A percentile compares a stretch with the other conserved stretches of the same genome.
Conservation (phyloP, 345 rosid species). For the Moricandia arvensis region DNA sequence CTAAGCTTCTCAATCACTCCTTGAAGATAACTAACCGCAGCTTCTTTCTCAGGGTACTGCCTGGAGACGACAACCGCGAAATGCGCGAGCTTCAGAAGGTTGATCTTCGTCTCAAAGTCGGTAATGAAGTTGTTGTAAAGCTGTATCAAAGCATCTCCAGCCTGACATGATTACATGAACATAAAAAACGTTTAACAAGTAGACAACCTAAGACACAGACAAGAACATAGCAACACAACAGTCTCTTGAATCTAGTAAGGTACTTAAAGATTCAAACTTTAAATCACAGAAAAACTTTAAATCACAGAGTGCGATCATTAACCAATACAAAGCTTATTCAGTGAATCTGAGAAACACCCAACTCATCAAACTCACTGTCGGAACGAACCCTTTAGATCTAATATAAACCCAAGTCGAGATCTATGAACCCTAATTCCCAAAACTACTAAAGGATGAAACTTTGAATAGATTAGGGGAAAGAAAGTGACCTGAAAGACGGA, state of each 20-base stretch:
- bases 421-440: background rate
- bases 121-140: conserved; percentile 84
- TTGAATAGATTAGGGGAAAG: background rate
- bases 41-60: conserved; percentile 85
- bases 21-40: conserved; percentile 73
- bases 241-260: too few relatives aligned
- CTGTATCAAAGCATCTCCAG: conserved; percentile 87
- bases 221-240: conserved; percentile 12
- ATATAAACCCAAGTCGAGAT: background rate
- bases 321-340: background rate
- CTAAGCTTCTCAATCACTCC: conserved; percentile 85
- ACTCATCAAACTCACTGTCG: background rate
- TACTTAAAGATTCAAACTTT: background rate
- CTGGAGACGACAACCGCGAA: conserved; percentile 87
- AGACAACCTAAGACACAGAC: too few relatives aligned
- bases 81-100: conserved; percentile 94
- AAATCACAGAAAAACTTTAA: background rate
- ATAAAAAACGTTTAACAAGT: too few relatives aligned
- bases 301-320: background rate
- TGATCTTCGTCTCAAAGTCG: conserved; percentile 95
- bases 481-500: background rate
- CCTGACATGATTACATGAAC: conserved; percentile 44
- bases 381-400: background rate
- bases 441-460: background rate
- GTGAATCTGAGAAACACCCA: background rate